Conservation (phyloP, 2,329 filamentous ascomycete species). For the Trematosphaeria pertusa region DNA sequence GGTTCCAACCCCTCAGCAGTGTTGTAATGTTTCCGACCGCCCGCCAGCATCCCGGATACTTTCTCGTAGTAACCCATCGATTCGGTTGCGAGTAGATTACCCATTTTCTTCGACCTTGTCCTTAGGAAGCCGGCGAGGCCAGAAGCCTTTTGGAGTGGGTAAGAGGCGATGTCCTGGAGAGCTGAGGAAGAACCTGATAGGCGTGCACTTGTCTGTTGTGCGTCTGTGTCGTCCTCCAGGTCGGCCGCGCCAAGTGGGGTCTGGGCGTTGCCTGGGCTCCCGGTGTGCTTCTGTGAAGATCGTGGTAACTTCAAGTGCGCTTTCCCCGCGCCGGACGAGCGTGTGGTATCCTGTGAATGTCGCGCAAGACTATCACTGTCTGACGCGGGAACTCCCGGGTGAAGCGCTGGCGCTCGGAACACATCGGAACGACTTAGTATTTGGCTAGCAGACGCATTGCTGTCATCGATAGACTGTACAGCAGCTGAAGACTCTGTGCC, state of each 20-base stretch:
- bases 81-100: conserved; percentile 81
- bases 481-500: conserved; percentile 75
- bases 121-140: conserved; percentile 84
- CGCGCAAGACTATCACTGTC: conserved; percentile 31
- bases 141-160: conserved; percentile 83
- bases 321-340: conserved; percentile 36
- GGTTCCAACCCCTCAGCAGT: conserved; percentile 70
- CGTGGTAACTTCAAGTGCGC: conserved; percentile 18
- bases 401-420: conserved; percentile 79
- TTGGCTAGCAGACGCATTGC: conserved; percentile 83
- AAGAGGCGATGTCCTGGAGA: conserved; percentile 70
- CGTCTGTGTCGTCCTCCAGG: conserved; percentile 36
- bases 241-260: conserved; percentile 24
- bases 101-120: conserved; percentile 80
- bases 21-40: conserved; percentile 86
- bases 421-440: conserved; percentile 88
- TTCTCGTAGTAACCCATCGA: conserved; percentile 97
- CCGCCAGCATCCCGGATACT: conserved; percentile 96
- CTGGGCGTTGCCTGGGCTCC: conserved; percentile 14
- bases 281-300: conserved; percentile 17
- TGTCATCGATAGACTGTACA: conserved; percentile 69
- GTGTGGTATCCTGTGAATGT: conserved; percentile 48
- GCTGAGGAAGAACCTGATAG: conserved; percentile 57
- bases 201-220: conserved; percentile 29
- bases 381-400: conserved; percentile 26